A percentile compares a stretch with the other conserved stretches of the same genome.
phyloP scores from a whole-genome alignment of 108 stramenopile genomes.

The Ochromonas danica region DNA sequence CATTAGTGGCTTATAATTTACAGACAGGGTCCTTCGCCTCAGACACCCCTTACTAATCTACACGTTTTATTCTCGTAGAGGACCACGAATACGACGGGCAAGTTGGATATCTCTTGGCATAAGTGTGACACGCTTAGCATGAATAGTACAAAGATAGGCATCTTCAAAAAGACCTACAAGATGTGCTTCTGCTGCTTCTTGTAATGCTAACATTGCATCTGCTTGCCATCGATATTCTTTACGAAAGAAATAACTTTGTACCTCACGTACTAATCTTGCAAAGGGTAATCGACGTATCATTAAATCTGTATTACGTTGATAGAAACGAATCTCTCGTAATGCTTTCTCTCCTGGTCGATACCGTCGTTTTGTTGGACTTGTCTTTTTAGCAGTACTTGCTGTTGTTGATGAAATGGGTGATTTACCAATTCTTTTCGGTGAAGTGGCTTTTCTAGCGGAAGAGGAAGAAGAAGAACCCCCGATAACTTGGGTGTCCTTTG shows the following conservation, averaged over 20 bases:
- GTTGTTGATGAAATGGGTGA: not conserved
- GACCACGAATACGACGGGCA: constrained; percentile 54
- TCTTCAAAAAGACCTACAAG: constrained; percentile 47
- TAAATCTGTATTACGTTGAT: constrained; percentile 71
- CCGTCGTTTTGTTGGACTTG: constrained; percentile 28
- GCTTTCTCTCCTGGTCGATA: constrained; percentile 74
- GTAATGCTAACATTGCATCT: constrained; percentile 77
- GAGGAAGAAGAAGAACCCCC: not conserved
- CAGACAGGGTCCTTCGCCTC: no score
- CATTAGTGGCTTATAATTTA: no score
- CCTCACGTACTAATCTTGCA: constrained; percentile 87
- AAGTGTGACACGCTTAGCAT: constrained; percentile 58
- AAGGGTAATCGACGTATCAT: constrained; percentile 66
- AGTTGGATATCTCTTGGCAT: constrained; percentile 57
- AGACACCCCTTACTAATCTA: no score
- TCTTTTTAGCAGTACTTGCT: not conserved
- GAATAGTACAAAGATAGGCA: constrained; percentile 53
- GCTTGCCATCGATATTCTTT: constrained; percentile 94
- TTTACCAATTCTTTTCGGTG: not conserved
- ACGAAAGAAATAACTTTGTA: constrained; percentile 89
- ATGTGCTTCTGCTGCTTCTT: constrained; percentile 55
- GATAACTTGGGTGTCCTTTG: not conserved
- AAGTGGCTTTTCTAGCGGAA: constrained; percentile 7
- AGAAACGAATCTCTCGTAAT: constrained; percentile 83
- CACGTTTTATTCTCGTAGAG: constrained; percentile 7